Evolutionary conservation across 2,329 filamentous ascomycete species (phyloP), one percentile per base, ranked within the genome.

Genomic region (Aspergillus pseudotamarii): DNA sequence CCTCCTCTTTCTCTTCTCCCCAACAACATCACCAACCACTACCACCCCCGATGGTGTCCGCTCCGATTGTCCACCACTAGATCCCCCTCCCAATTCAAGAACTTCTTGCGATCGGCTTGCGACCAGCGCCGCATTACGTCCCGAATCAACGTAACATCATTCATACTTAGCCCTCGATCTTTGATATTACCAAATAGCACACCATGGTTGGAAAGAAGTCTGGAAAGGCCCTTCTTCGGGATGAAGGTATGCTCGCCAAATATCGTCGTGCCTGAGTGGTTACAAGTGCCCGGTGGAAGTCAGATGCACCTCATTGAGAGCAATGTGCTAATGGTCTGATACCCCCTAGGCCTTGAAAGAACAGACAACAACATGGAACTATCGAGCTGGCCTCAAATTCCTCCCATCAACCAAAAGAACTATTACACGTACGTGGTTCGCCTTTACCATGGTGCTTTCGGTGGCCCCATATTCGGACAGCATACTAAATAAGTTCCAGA

Each of bases 351-450:
- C 69, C 88, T 99, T 68, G 93, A 96, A 82, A 88, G 94, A 76
- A 98, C 95, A 64, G 95, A 99, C 83, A 99, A 99, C 87, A 94
- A 94, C 81, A 94, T 99, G 90, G 95, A 94, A 75, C 88, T 95
- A 75, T 92, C 93, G 55, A 96, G 86, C 77, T 99, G 95, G 94
- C 94, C 95, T 11, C 91, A 95, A 74, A 89, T 97, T 62, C 86
- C 88, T 50, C 92, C 95, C 72, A 99, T 99, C 80, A 99, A 99
- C 77, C 95, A 99, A 79, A 99, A 99, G 83, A 99, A 99, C 79
- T 99, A 99, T 80, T 97, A 97, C 78, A 97, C 94, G 92, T 95
- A 85, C 65, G 89, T 82, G 26, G 16, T 36, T 30, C 23, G 23
- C 23, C 26, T 30, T 12, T 2, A 12, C 19, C 16, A 21, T 32